Base-by-base conservation (phyloP, 2,329 filamentous ascomycete species). In the Microdochium bolleyi region DNA sequence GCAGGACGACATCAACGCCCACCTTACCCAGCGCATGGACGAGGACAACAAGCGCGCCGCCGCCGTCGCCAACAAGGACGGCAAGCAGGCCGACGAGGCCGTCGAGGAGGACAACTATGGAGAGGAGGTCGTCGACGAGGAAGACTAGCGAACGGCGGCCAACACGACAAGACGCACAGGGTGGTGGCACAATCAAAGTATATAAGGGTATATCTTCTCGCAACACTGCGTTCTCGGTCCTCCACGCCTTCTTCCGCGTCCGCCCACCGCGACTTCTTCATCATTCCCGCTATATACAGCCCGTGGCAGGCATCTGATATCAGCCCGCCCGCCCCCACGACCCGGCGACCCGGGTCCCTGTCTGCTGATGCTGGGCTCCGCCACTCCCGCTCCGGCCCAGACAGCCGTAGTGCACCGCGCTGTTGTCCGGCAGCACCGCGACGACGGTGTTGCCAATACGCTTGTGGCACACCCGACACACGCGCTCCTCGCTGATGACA, bases 391-490 rank as follows among this genome's bases (percentile, higher is more conserved):
- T 64, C 60, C 55, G 68, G n/a, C 70, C 73, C 61, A 88, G 75
- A 71, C 89, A 94, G 24, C 88, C 88, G 64, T 92, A 88, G 74
- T 94, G 89, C 56, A 94, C 86, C 16, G 91, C 88, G 24, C 77
- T 79, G 66, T 84, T 90, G 72, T 95, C 88, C 7, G 92, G 89
- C 70, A 94, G 79, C 13, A 96, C 92, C 41, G 92, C 86, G 55
- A 97, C 87, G 19, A 96, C 94, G 67, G 88, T 95, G 1, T 90
- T 87, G 1, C 92, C 92, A 58, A 99, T 80, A 58, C 94, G 78
- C 76, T 96, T 97, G 69, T 96, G 88, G 67, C 94, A 99, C 16
- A 95, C 89, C 13, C 88, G 85, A 67, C 94, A 99, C 52, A 96
- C 86, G 51, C 89, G 78, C 64, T 97, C 92, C 62, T 99, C 92